Evolutionary conservation across 306 rosid genomes (phyloP).

Genomic region (Vigna nakashimae): DNA sequence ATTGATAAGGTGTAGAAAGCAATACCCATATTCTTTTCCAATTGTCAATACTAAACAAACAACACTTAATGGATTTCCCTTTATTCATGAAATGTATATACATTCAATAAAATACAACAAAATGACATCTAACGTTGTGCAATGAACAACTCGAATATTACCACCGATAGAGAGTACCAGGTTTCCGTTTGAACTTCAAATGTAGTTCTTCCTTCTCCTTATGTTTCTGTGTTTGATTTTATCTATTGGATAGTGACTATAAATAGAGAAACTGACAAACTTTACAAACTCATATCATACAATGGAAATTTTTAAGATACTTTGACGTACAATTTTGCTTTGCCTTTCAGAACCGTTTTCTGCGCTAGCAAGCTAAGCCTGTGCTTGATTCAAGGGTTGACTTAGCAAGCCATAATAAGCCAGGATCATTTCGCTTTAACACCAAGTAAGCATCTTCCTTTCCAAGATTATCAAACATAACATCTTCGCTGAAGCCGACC

Average conservation of each 20-base stretch:
- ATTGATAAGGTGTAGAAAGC: too few species aligned
- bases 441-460: conserved; percentile 75
- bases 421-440: conserved; percentile 91
- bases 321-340: conserved; percentile 5
- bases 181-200: conserved; percentile 8
- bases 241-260: neutral
- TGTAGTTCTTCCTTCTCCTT: neutral
- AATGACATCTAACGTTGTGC: conserved; percentile 16
- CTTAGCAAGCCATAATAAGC: conserved; percentile 94
- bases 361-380: conserved; percentile 48
- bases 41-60: neutral
- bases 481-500: conserved; percentile 83
- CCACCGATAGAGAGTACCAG: neutral
- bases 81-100: neutral
- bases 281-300: conserved; percentile 16
- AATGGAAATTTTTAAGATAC: conserved; percentile 19
- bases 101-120: conserved; percentile 18
- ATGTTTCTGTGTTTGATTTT: conserved; percentile 3
- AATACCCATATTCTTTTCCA: neutral
- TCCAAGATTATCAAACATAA: conserved; percentile 67
- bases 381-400: conserved; percentile 75
- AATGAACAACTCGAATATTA: conserved; percentile 7
- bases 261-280: conserved; percentile 10
- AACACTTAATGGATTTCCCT: neutral
- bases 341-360: conserved; percentile 16